Conservation (phyloP, 257 asterid species). For the Primulina tabacum region DNA sequence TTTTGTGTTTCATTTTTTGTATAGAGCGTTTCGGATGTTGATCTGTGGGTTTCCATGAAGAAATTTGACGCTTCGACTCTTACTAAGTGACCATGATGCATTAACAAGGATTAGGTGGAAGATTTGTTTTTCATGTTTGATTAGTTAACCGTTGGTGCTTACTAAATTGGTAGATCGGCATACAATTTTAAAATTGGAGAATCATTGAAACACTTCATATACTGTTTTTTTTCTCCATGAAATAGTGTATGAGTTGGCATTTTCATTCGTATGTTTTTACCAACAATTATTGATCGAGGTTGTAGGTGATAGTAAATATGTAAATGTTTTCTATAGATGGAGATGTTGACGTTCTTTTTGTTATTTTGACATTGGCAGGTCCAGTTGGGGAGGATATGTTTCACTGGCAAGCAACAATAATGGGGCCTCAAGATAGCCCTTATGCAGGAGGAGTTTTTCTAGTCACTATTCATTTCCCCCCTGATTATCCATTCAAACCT, state of each 20-base stretch:
- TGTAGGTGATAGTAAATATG: not conserved
- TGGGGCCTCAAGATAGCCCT: conserved; percentile 54
- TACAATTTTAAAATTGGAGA: not conserved
- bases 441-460: conserved; percentile 45
- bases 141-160: not conserved
- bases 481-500: conserved; percentile 52
- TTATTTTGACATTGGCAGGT: conserved; percentile 24
- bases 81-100: not conserved
- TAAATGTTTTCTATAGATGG: not conserved
- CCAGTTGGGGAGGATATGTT: conserved; percentile 56
- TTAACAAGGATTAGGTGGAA: not conserved
- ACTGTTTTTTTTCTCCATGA: not conserved
- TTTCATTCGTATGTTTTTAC: conserved; percentile 14
- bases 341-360: conserved; percentile 1
- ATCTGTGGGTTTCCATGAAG: not conserved
- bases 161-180: not conserved
- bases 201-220: conserved; percentile 6
- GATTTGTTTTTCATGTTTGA: not conserved
- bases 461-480: conserved; percentile 47
- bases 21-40: conserved; percentile 3
- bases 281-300: not conserved
- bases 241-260: not conserved
- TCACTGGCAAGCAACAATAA: conserved; percentile 51
- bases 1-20: not conserved
- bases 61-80: not conserved